Evolutionary conservation across 441 rosid genomes (phyloP).

Genomic region (Metrosideros polymorpha): DNA sequence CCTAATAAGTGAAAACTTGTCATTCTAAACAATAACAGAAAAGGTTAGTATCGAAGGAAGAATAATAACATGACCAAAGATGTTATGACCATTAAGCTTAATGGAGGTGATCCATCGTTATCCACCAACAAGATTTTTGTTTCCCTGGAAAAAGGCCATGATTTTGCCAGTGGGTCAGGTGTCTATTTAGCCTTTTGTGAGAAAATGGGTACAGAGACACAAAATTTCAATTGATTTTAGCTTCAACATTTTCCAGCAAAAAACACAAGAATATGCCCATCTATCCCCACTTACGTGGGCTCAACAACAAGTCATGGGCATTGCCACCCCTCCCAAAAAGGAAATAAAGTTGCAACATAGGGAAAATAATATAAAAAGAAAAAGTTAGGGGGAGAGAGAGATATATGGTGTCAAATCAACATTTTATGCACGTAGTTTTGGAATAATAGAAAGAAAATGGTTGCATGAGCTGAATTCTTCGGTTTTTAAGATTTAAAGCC

Average conservation of each 20-base stretch:
- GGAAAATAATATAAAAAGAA: not conserved
- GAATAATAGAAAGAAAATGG: not conserved
- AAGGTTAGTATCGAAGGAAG: not conserved
- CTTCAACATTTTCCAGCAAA: not conserved
- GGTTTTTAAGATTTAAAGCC: not conserved
- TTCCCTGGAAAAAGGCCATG: not conserved
- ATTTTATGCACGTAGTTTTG: not conserved
- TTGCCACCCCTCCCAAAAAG: not conserved
- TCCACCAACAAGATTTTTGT: not conserved
- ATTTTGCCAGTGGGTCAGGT: not conserved
- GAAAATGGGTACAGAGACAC: slow-evolving; percentile 2
- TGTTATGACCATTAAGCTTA: not conserved
- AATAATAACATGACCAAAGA: not conserved
- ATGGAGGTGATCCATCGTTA: not conserved
- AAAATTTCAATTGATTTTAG: slow-evolving; percentile 5
- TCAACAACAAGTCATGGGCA: not conserved
- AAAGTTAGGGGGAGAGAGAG: slow-evolving; percentile 6
- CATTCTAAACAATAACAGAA: not conserved
- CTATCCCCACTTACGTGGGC: not conserved
- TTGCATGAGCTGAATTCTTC: not conserved
- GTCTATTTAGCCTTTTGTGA: not conserved
- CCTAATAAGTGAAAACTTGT: not conserved
- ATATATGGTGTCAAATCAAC: not conserved
- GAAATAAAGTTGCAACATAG: not conserved
- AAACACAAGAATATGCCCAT: not conserved